Base-by-base conservation (phyloP, 257 asterid genomes). In the Capsicum pubescens region DNA sequence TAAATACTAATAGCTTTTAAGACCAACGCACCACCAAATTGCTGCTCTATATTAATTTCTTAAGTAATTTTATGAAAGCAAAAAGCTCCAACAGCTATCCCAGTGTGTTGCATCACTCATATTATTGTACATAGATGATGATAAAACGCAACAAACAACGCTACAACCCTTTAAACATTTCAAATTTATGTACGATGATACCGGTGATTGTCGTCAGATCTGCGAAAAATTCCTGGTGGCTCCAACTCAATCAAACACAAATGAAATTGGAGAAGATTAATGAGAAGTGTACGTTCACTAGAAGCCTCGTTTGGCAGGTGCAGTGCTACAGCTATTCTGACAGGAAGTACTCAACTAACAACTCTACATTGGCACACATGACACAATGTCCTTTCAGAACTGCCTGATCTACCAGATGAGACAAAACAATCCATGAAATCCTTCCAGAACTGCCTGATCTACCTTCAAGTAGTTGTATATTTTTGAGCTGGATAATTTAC, bases 401-500 rank as follows among this genome's bases (percentile, higher is more conserved):
- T 83, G 86, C 44, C 2, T 39, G 44, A 39, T 39, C 44, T 26
- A 26, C 11, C 80, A 12, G 80, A 59, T 2, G 42, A 72, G 80
- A 72, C 60, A 15, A 15, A 72, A 48, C 80, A 48, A 50, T 50
- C 61, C 61, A 52, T 50, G 60, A 74, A 55, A 50, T 50, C 61
- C 61, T 48, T 50, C 50, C 2, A 7, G 80, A 17, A 72, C 79
- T 83, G 86, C 44, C 44, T 39, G 44, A 39, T 3, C 44, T 26
- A 26, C 11, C 80, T 71, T 55, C 82, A 61, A 83, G 46, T 61
- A 77, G 86, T 74, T 86, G 84, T 67, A 83, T 12, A 39, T 61
- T 86, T 50, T 6, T 26, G 77, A 58, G 76, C 87, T 86, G 57
- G 66, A 48, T 80, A 32, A 83, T 71, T 82, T 85, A 76, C 81